phyloP scores from a whole-genome alignment of 2,329 filamentous ascomycete species.

The Stemphylium vesicarium region DNA sequence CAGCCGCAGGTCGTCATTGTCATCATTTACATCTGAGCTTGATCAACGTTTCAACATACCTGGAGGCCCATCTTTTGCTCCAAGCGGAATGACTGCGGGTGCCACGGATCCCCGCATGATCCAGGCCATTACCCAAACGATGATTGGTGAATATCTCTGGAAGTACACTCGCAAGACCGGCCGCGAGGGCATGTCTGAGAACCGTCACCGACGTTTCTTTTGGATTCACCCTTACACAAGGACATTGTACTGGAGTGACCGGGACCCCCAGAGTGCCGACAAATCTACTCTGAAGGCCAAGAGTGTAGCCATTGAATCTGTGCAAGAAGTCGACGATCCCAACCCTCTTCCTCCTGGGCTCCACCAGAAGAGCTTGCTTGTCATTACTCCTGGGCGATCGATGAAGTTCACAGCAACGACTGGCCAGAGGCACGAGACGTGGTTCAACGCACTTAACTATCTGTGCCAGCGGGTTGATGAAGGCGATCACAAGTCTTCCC shows the following conservation, averaged over 20 bases:
- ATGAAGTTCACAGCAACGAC: slow-evolving; percentile 96
- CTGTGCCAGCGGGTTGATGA: slow-evolving; percentile 75
- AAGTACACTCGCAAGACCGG: slow-evolving; percentile 97
- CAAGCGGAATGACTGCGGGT: slow-evolving; percentile 66
- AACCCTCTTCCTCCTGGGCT: slow-evolving; percentile 95
- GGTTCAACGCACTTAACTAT: slow-evolving; percentile 97
- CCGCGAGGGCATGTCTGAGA: slow-evolving; percentile 85
- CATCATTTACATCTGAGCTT: slow-evolving; percentile 93
- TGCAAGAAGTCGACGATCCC: slow-evolving; percentile 89
- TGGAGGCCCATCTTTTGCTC: slow-evolving; percentile 52
- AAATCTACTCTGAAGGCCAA: slow-evolving; percentile 79
- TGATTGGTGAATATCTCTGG: slow-evolving; percentile 99
- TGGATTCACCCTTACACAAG: slow-evolving; percentile 99
- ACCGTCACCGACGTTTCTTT: slow-evolving; percentile 93
- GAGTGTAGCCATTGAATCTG: slow-evolving; percentile 91
- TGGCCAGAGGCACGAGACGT: slow-evolving; percentile 93
- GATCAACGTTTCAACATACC: slow-evolving; percentile 85
- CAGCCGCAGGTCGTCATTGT: slow-evolving; percentile 82
- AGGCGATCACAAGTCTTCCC: slow-evolving; percentile 46
- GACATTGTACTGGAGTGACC: slow-evolving; percentile 95
- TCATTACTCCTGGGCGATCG: slow-evolving; percentile 84
- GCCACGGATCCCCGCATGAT: slow-evolving; percentile 97
- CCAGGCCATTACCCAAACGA: slow-evolving; percentile 97
- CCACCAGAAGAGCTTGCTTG: slow-evolving; percentile 89
- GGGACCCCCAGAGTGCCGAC: slow-evolving; percentile 81